phyloP scores from a whole-genome alignment of 192 early-diverging fungal species.

The Coemansia sp. region DNA sequence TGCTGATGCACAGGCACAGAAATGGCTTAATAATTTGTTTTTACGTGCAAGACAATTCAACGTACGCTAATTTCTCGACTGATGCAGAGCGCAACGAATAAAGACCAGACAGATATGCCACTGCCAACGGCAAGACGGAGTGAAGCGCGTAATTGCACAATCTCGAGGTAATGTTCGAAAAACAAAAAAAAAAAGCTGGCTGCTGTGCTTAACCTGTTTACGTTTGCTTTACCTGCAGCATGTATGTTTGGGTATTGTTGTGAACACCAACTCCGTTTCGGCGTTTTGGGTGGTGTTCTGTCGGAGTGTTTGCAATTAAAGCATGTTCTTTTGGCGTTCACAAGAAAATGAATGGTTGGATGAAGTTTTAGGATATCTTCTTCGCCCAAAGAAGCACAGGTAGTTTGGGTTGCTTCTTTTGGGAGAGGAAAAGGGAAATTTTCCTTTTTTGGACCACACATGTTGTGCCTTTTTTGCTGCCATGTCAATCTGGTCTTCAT shows the following conservation, averaged over 20 bases:
- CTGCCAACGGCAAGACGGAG: neutral
- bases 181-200: neutral
- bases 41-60: neutral
- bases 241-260: neutral
- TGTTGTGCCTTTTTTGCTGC: neutral
- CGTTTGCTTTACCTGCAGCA: neutral
- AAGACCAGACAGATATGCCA: neutral
- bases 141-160: neutral
- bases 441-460: neutral
- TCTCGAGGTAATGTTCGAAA: neutral
- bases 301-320: too few species aligned
- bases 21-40: neutral
- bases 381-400: too few species aligned
- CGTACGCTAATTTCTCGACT: neutral
- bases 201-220: neutral
- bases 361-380: constrained; percentile 10
- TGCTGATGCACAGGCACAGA: neutral
- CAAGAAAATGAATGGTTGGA: constrained; percentile 19
- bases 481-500: neutral
- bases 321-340: too few species aligned
- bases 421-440: neutral
- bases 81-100: neutral
- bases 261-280: neutral
- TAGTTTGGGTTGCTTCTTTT: neutral
- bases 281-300: neutral